Percentiles rank a stretch among this genome's conserved stretches.
Evolutionary conservation across 768 basidiomycete genomes (phyloP).

Genomic region (Asterophora parasitica): DNA sequence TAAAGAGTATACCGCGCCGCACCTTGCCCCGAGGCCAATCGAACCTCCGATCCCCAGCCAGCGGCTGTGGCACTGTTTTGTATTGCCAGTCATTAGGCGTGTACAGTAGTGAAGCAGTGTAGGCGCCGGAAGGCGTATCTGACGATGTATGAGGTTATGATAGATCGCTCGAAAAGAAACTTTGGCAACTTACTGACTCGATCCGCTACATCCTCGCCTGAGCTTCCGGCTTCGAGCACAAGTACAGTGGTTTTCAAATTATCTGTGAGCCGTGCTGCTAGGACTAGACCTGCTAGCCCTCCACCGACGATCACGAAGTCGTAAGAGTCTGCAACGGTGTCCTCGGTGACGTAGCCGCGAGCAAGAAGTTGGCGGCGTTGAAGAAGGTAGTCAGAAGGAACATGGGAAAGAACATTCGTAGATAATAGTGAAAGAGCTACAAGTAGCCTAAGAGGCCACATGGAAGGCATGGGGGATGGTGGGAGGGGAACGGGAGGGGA

Average conservation of each 20-base stretch:
- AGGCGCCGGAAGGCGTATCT: constrained; percentile 49
- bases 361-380: constrained; percentile 20
- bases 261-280: constrained; percentile 31
- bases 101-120: constrained; percentile 43
- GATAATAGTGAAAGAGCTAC: not conserved
- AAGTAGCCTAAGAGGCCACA: constrained; percentile 3
- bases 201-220: constrained; percentile 18
- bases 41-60: constrained; percentile 36
- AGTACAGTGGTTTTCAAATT: constrained; percentile 29
- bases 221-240: constrained; percentile 35
- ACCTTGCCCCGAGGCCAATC: constrained; percentile 62
- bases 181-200: constrained; percentile 23
- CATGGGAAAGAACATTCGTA: not conserved
- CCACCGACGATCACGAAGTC: constrained; percentile 47
- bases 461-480: not conserved
- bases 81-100: constrained; percentile 52
- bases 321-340: constrained; percentile 36
- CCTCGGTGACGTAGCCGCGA: constrained; percentile 37
- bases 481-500: not conserved
- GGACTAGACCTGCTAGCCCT: constrained; percentile 28
- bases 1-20: not conserved
- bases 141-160: not conserved
- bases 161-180: not conserved
- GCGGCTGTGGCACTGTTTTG: constrained; percentile 42
- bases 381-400: constrained; percentile 9